Base-by-base conservation (phyloP, 2,329 filamentous ascomycete genomes). In the Mycosphaerella arachidis region DNA sequence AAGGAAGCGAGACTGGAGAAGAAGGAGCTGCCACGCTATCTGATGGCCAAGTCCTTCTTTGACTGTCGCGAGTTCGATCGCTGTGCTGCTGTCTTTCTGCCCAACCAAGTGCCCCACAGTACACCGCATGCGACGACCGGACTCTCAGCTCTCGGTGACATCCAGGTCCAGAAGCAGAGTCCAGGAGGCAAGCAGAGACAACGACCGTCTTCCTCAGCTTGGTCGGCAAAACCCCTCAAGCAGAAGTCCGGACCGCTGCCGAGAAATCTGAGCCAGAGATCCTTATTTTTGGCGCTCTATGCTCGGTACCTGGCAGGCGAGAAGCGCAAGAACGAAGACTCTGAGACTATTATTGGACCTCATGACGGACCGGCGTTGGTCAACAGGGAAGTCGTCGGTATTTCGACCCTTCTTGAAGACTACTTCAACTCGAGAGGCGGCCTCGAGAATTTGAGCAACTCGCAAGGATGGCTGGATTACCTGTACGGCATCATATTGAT, bases 61-160 rank as follows among this genome's bases (percentile, higher is more conserved):
- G 93, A 97, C 75, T 96, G 92, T 68, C 89, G 91, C 67, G 94
- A 99, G 73, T 97, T 88, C 70, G 93, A 97, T 72, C 90, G 94
- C 64, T 97, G 93, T 74, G 90, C 93, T 31, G 89, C 91, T 85
- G 91, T 64, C 84, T 87, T n/a, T 81, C 90, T 73, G 29, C 35
- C 82, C n/a, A 91, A n/a, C 83, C 88, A 31, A 84, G 86, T 62
- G 80, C 90, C 33, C 76, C 86, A 62, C 50, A 66, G 68, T 31
- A 70, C 74, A 43, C 70, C 76, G 8, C 68, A 73, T 24, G 58
- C 72, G 8, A 50, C 69, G 55, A 31, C 64, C 5, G n/a, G n/a
- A n/a, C 16, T 62, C 3, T 63, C 76, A 24, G 78, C 78, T 4
- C 79, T 8, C 85, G 84, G 68, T 78, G 81, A 13, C 92, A 55